These are phyloP conservation scores for Penicillium nordicum DNA, from an alignment of 2,329 filamentous ascomycete species.

Conservation along the genomic window DNA sequence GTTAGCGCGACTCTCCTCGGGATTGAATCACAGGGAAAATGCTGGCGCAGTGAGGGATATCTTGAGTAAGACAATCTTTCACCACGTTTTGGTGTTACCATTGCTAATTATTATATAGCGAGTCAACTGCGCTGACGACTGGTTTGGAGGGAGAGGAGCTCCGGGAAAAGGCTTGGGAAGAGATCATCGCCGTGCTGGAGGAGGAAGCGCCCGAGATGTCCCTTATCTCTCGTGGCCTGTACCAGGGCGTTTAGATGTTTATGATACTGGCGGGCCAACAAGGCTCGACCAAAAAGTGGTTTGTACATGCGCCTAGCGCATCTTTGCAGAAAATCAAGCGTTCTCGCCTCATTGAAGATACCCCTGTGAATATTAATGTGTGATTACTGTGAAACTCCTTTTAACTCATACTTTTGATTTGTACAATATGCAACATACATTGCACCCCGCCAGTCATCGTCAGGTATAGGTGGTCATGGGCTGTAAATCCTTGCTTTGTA, in stretches of 20 bases:
- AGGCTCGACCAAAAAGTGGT: background rate
- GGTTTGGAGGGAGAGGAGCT: slow-evolving; percentile 36
- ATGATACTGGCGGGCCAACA: background rate
- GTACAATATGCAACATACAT: background rate
- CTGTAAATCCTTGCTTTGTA: background rate
- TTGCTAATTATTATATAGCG: slow-evolving; percentile 26
- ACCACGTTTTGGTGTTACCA: background rate
- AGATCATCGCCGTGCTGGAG: slow-evolving; percentile 37
- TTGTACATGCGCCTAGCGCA: background rate
- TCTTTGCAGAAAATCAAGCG: background rate
- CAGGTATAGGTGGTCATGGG: background rate
- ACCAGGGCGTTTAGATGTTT: background rate
- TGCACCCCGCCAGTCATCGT: background rate
- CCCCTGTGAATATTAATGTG: background rate
- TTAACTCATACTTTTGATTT: background rate
- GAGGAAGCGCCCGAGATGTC: slow-evolving; percentile 22
- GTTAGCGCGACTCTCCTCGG: slow-evolving; percentile 44
- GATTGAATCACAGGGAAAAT: slow-evolving; percentile 43
- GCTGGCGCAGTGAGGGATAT: slow-evolving; percentile 43
- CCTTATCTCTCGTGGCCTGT: slow-evolving; percentile 2
- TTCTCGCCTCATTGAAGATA: slow-evolving; percentile 3
- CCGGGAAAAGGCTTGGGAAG: slow-evolving; percentile 41
- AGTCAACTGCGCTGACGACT: slow-evolving; percentile 32
- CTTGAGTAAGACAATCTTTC: slow-evolving; percentile 30
- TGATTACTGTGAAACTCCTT: background rate